phyloP scores from a whole-genome alignment of 441 rosid species.

The Eruca vesicaria region DNA sequence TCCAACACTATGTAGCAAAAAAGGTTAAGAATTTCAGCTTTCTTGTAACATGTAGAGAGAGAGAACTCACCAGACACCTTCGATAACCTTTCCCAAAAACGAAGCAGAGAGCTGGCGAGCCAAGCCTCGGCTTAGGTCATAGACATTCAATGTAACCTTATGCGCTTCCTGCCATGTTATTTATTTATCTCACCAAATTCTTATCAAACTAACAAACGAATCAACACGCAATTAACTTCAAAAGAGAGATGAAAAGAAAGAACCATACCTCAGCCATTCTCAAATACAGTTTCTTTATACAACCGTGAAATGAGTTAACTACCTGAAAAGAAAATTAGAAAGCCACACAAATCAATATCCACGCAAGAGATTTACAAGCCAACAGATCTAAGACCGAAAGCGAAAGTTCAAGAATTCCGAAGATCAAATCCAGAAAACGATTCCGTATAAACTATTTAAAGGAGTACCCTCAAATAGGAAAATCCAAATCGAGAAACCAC shows the following conservation, averaged over 20 bases:
- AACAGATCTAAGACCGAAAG: slow-evolving; percentile 9
- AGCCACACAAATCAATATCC: background rate
- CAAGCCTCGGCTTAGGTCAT: slow-evolving; percentile 91
- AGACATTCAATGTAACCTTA: slow-evolving; percentile 69
- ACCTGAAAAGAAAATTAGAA: background rate
- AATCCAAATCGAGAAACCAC: slow-evolving; percentile 5
- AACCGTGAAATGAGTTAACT: background rate
- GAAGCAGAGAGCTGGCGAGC: slow-evolving; percentile 83
- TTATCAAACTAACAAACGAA: background rate
- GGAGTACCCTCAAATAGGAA: background rate
- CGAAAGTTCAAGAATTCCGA: background rate
- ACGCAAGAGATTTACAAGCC: background rate
- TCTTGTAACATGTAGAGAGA: background rate
- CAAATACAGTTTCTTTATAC: background rate
- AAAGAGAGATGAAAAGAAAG: background rate
- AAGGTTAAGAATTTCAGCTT: too few relatives aligned
- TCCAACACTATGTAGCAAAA: too few relatives aligned
- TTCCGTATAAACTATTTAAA: background rate
- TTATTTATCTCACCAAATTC: background rate
- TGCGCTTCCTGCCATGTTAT: slow-evolving; percentile 62
- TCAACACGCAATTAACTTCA: background rate
- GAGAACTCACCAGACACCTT: slow-evolving; percentile 83
- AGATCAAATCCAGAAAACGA: background rate
- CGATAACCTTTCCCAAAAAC: slow-evolving; percentile 79
- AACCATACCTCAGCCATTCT: slow-evolving; percentile 70